Conservation (phyloP, 2,329 filamentous ascomycete genomes). For the Xylariaceae sp. region DNA sequence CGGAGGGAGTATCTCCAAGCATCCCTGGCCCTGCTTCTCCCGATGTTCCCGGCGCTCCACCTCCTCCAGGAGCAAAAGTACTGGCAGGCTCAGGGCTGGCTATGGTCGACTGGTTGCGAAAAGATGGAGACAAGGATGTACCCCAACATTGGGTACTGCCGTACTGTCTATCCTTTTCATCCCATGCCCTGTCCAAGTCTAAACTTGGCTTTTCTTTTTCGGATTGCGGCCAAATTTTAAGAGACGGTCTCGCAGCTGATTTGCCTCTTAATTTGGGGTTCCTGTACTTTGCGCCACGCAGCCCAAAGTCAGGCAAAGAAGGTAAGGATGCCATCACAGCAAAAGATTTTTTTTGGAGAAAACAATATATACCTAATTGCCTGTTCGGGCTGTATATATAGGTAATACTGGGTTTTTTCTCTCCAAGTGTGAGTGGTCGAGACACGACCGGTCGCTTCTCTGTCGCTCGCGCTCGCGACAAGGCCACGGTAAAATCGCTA, state of each 20-base stretch:
- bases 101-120: conserved; percentile 15
- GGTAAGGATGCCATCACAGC: conserved; percentile 35
- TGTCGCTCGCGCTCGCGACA: conserved; percentile 10
- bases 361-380: conserved; percentile 1
- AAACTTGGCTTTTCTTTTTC: conserved; percentile 58
- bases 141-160: conserved; percentile 27
- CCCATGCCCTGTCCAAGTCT: conserved; percentile 55
- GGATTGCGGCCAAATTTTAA: conserved; percentile 48
- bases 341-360: not conserved
- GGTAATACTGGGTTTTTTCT: not conserved
- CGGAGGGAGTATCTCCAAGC: conserved; percentile 15
- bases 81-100: conserved; percentile 1
- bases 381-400: conserved; percentile 15
- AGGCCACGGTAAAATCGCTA: conserved; percentile 13
- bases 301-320: conserved; percentile 28
- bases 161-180: conserved; percentile 44
- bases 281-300: conserved; percentile 29
- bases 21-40: conserved; percentile 11
- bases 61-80: not conserved
- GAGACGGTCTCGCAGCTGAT: conserved; percentile 53
- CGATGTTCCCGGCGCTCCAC: conserved; percentile 1
- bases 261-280: conserved; percentile 44
- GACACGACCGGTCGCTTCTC: conserved; percentile 4
- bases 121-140: conserved; percentile 12
- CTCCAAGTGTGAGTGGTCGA: conserved; percentile 1